These are phyloP conservation scores for Chlorociboria aeruginascens DNA, from an alignment of 495 filamentous ascomycete genomes.

Conservation along the genomic window DNA sequence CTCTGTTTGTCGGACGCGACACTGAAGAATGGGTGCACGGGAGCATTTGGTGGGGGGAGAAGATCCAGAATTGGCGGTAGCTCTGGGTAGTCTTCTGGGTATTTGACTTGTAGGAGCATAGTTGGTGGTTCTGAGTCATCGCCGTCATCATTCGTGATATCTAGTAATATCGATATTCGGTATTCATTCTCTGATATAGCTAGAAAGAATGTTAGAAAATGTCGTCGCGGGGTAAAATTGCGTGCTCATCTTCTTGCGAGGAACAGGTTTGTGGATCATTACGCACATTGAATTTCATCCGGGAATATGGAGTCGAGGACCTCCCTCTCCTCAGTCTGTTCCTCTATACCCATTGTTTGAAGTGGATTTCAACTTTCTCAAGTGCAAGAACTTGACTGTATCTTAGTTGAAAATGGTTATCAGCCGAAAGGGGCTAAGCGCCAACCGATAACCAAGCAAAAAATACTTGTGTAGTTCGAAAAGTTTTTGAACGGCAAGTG, in stretches of 20 bases:
- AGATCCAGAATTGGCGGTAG: conserved; percentile 70
- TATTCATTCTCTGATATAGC: conserved; percentile 82
- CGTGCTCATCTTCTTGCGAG: background rate
- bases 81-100: conserved; percentile 81
- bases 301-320: conserved; percentile 97
- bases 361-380: background rate
- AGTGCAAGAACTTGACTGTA: background rate
- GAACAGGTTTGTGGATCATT: background rate
- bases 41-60: conserved; percentile 52
- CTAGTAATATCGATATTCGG: conserved; percentile 69
- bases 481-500: conserved; percentile 1
- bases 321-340: conserved; percentile 91
- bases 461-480: background rate
- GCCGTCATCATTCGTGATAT: conserved; percentile 45
- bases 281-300: conserved; percentile 82
- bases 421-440: conserved; percentile 7
- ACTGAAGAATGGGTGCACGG: conserved; percentile 47
- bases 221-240: background rate
- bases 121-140: conserved; percentile 46
- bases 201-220: conserved; percentile 19
- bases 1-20: conserved; percentile 50
- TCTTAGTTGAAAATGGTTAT: background rate
- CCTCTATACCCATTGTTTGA: conserved; percentile 73
- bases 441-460: background rate
- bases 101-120: conserved; percentile 69